Percentiles rank a stretch among this genome's conserved stretches.
Conservation (phyloP, 129 eudicot genomes). For the Escallonia herrerae region DNA sequence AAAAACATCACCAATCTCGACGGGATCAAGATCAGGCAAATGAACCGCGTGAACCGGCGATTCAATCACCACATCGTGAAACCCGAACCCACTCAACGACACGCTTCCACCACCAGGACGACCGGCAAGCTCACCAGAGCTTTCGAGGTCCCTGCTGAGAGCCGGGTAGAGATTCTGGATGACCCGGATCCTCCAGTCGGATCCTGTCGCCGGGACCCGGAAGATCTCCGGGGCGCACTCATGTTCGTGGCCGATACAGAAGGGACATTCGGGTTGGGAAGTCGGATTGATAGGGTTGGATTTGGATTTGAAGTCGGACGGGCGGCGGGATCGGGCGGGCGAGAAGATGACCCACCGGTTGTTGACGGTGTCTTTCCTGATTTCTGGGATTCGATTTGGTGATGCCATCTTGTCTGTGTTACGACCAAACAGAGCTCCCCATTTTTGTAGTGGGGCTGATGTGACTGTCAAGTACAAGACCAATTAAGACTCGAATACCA, state of each 20-base stretch:
- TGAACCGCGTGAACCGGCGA: constrained; percentile 71
- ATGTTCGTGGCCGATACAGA: constrained; percentile 83
- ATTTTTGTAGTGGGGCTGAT: no score
- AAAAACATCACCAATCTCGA: constrained; percentile 55
- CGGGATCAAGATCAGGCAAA: constrained; percentile 48
- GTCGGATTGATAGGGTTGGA: constrained; percentile 33
- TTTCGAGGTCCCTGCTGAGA: constrained; percentile 44
- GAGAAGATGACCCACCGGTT: constrained; percentile 78
- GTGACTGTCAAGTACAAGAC: no score
- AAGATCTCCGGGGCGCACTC: constrained; percentile 94
- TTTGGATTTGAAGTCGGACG: constrained; percentile 87
- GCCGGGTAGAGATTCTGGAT: constrained; percentile 88
- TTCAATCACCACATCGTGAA: constrained; percentile 89
- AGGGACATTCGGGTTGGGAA: constrained; percentile 59
- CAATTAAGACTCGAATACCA: no score
- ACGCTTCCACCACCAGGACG: background rate
- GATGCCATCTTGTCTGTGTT: background rate
- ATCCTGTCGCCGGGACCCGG: constrained; percentile 44
- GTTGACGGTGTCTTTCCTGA: constrained; percentile 70
- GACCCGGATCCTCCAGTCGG: constrained; percentile 75
- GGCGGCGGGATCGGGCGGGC: constrained; percentile 87
- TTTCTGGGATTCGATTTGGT: constrained; percentile 31
- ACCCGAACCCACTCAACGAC: constrained; percentile 60
- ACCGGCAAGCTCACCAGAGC: constrained; percentile 10
- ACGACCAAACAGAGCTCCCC: no score